Base-by-base conservation (phyloP, 345 rosid species). In the Salix suchowensis region DNA sequence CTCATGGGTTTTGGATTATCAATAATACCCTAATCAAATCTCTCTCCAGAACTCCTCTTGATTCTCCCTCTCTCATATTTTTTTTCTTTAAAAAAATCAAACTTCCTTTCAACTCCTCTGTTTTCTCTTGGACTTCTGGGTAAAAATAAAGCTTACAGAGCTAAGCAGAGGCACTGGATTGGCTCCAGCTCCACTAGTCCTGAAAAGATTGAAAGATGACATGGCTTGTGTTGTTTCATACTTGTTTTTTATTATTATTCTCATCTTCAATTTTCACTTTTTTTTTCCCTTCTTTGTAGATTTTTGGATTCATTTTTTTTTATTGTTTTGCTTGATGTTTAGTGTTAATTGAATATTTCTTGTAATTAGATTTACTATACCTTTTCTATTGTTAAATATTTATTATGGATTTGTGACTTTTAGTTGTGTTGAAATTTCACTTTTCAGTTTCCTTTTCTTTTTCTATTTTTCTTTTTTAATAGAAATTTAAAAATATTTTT, bases 201-300 rank as follows among this genome's bases (percentile, higher is more conserved):
- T 13, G 97, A 93, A 1, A 97, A 90, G 86, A 82, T 94, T 85
- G 98, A 93, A 4, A 40, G 99, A 96, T 58, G 99, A 97, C 90
- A 89, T 96, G 98, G 99, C 94, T 87, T 85, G 97, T 93, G 84
- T 94, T 94, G 82, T 93, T 95, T 78, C 97, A 82, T 87, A 87
- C 90, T 70, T 44, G 12, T 75, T 3, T 37, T 70, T 69, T 0
- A 58, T 34, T 5, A 34, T 34, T 5, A 34, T 65, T 52, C 64
- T 16, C 50, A 15, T 62, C 3, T 68, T 71, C 32, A 30, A 44
- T 14, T 42, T 76, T 48, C 37, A 34, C 37, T 34, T 0, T 34
- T 5, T 34, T 34, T 5, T 34, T 34, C 7, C 37, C 37, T 34
- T 34, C 37, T 34, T 34, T 5, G 37, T 34, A 34, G 37, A 34